These are phyloP conservation scores for Rubia yunnanensis DNA, from an alignment of 257 asterid species.

Conservation along the genomic window DNA sequence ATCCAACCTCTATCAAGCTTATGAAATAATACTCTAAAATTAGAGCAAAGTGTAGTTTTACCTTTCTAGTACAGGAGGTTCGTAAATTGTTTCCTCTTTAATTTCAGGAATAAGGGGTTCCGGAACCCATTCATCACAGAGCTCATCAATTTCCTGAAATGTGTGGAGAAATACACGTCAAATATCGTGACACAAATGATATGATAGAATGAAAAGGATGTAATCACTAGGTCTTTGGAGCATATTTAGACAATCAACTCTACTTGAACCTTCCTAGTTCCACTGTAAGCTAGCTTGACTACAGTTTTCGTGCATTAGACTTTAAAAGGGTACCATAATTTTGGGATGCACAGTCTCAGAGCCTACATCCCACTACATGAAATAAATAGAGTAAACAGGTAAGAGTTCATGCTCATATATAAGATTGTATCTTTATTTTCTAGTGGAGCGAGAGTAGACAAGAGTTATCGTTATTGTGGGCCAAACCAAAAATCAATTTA, in stretches of 20 bases:
- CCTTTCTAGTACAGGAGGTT: slow-evolving; percentile 88
- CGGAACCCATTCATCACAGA: slow-evolving; percentile 93
- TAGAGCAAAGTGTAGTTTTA: slow-evolving; percentile 11
- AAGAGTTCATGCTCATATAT: not conserved
- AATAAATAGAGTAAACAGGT: not conserved
- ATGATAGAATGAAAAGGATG: not conserved
- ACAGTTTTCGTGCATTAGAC: not conserved
- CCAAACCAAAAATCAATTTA: not conserved
- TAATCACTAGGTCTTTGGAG: not conserved
- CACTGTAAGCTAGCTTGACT: not conserved
- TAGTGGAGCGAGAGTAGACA: not conserved
- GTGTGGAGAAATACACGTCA: slow-evolving; percentile 9
- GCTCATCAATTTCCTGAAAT: slow-evolving; percentile 89
- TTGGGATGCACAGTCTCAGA: not conserved
- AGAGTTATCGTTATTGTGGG: not conserved
- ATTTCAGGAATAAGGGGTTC: slow-evolving; percentile 74
- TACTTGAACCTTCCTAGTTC: not conserved
- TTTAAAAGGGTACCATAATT: too few species aligned
- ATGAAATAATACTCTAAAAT: not conserved
- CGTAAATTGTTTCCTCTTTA: slow-evolving; percentile 57
- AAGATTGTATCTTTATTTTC: not conserved
- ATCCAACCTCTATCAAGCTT: not conserved
- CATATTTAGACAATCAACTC: not conserved
- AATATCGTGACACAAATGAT: slow-evolving; percentile 5
- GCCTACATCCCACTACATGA: too few species aligned